A percentile compares a stretch with the other conserved stretches of the same genome.
phyloP scores from a whole-genome alignment of 495 filamentous ascomycete species.

The Podospora sp. region DNA sequence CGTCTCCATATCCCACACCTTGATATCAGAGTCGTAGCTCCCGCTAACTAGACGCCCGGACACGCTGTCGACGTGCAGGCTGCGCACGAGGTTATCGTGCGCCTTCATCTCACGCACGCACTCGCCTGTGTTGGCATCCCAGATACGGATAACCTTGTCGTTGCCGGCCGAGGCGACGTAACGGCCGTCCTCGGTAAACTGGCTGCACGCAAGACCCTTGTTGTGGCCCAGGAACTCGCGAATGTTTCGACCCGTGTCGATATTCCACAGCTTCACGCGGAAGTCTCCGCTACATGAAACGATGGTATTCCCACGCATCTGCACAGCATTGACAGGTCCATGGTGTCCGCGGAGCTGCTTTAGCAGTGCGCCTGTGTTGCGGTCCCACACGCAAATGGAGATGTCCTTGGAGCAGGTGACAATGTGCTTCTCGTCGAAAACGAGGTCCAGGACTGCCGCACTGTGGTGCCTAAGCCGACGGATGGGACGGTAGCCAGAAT shows the following conservation, averaged over 20 bases:
- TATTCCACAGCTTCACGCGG: slow-evolving; percentile 90
- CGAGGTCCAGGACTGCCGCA: slow-evolving; percentile 88
- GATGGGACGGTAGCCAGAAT: slow-evolving; percentile 73
- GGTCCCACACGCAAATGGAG: slow-evolving; percentile 91
- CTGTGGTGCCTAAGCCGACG: slow-evolving; percentile 74
- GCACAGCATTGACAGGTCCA: slow-evolving; percentile 93
- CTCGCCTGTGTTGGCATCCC: slow-evolving; percentile 87
- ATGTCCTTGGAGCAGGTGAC: slow-evolving; percentile 95
- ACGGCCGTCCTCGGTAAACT: slow-evolving; percentile 88
- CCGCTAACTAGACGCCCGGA: slow-evolving; percentile 85
- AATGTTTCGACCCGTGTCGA: slow-evolving; percentile 78
- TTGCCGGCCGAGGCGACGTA: slow-evolving; percentile 92
- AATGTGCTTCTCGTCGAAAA: slow-evolving; percentile 88
- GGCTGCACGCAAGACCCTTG: slow-evolving; percentile 90
- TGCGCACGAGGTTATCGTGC: slow-evolving; percentile 80
- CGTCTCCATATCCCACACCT: slow-evolving; percentile 81
- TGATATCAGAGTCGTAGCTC: slow-evolving; percentile 91
- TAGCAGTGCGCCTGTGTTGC: slow-evolving; percentile 69
- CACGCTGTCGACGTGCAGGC: slow-evolving; percentile 80
- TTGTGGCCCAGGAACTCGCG: slow-evolving; percentile 85
- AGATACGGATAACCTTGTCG: slow-evolving; percentile 90
- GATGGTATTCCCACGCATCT: slow-evolving; percentile 86
- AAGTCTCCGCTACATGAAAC: slow-evolving; percentile 94
- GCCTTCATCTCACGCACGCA: slow-evolving; percentile 75
- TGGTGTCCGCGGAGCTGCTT: slow-evolving; percentile 78